Evolutionary conservation across 257 asterid genomes (phyloP).

Genomic region (Petrea volubilis): DNA sequence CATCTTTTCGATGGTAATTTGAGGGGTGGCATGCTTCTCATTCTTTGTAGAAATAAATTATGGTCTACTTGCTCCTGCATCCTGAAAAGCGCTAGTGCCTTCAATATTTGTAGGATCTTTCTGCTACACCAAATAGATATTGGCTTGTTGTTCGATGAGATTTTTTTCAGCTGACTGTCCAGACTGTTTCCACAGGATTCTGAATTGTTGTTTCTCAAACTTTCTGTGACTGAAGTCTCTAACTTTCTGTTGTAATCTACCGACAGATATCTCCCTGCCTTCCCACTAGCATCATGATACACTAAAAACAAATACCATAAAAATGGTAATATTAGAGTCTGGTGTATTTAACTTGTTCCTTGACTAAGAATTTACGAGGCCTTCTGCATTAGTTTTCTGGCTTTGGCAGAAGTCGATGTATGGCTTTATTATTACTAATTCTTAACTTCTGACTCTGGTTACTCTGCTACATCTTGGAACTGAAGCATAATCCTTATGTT

Average conservation of each 20-base stretch:
- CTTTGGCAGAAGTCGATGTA: background rate
- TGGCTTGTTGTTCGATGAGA: background rate
- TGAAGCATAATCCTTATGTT: conserved; percentile 24
- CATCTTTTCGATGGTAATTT: conserved; percentile 16
- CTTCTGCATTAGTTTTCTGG: background rate
- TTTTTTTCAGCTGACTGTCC: conserved; percentile 11
- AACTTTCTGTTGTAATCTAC: conserved; percentile 3
- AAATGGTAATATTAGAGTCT: background rate
- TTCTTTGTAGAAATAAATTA: background rate
- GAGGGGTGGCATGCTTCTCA: conserved; percentile 5
- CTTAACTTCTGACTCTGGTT: background rate
- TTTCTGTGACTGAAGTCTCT: background rate
- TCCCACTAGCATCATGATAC: background rate
- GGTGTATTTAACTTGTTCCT: background rate
- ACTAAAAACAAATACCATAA: background rate
- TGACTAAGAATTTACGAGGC: background rate
- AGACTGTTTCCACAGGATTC: background rate
- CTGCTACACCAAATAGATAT: background rate
- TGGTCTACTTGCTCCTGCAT: conserved; percentile 2
- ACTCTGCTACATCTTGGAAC: conserved; percentile 13
- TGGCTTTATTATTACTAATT: conserved; percentile 1
- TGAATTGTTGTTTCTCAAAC: conserved; percentile 1
- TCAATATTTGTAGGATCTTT: conserved; percentile 9
- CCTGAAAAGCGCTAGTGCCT: background rate
- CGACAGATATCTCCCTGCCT: background rate